Base-by-base conservation (phyloP, 2,329 filamentous ascomycete species). In the Aspergillus pseudoglaucus region DNA sequence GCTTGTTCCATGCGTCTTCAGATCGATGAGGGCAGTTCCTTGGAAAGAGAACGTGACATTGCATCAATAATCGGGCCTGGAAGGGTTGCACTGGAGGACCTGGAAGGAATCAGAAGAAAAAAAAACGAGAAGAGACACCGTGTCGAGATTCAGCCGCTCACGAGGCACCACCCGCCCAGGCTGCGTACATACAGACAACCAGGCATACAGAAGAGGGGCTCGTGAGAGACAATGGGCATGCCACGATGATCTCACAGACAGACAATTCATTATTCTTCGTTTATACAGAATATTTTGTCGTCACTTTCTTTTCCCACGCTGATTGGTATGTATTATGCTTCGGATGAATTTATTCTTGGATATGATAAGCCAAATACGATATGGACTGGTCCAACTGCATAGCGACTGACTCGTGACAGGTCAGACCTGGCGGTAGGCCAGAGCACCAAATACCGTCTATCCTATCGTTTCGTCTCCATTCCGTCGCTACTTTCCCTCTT, bases 401-500 rank as follows among this genome's bases (percentile, higher is more conserved):
- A 18, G 10, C 37, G 50, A 55, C 53, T 60, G 62, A 62, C 59
- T 58, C 59, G 58, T 64, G 61, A 65, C 60, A 57, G 52, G 53
- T 65, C 61, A 61, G 55, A 63, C 51, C 47, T 33, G 33, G 14
- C 23, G 33, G 23, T 9, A 44, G 30, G 20, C 32, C 23, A 41
- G 25, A 32, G 39, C 45, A 40, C 37, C 6, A 23, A 20, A 39
- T 18, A 22, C 3, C 15, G 37, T 39, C 17, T 10, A 30, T 30
- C 25, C 25, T 12, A 30, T 30, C 25, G 25, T 30, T 30, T 10
- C 25, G 9, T 12, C 9, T 12, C 25, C 25, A 30, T 30, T 30
- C 10, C 25, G 12, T 30, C 10, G 25, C 12, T 30, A 12, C 12
- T 30, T 5, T 30, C 10, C 10, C 8, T 9, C 8, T 25, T 10